Evolutionary conservation across 306 rosid species (phyloP), one percentile per base, ranked within the genome.

Genomic region (Prunus campanulata): DNA sequence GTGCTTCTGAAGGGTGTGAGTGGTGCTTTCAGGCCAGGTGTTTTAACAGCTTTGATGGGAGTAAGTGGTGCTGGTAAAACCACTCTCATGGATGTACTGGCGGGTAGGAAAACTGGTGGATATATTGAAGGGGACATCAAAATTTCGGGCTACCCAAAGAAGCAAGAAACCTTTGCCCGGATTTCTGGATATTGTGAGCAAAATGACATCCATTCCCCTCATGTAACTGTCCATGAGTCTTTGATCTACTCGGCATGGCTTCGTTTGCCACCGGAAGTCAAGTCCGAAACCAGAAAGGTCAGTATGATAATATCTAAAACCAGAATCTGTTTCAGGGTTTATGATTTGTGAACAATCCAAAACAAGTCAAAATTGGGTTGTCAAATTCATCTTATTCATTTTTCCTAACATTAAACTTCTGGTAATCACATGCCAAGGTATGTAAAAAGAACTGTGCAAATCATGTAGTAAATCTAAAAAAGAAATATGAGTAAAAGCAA

Each of bases 31-130:
- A 88, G 93, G 85, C 98, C 97, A 29, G 98, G 98, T 46, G 91
- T 94, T 76, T 89, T 94, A 75, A 91, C 98, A 68, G 97, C 98
- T 77, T 83, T 94, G 3, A 94, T 94, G 98, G 98, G 97, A 30
- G 90, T 94, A 27, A 91, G 96, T 47, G 98, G 98, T 59, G 98
- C 97, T 70, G 98, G 98, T n/a, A 94, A 94, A 83, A 94, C 97
- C 54, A 94, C 98, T 59, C 72, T 94, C 65, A 94, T 94, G 98
- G 98, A 94, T 83, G 98, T 94, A 14, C 82, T 94, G 54, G 91
- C 97, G 4, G 97, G 97, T 35, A 87, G 96, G 87, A 94, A 94
- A 86, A 94, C 97, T 8, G 91, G 96, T 1, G 97, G 98, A 61
- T 88, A 90, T 78, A 84, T 94, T 55, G 90, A 89, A 5, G 98